Percentiles rank a stretch among this genome's conserved stretches.
Conservation (phyloP, 148 eudicot genomes). For the Diospyros lotus region DNA sequence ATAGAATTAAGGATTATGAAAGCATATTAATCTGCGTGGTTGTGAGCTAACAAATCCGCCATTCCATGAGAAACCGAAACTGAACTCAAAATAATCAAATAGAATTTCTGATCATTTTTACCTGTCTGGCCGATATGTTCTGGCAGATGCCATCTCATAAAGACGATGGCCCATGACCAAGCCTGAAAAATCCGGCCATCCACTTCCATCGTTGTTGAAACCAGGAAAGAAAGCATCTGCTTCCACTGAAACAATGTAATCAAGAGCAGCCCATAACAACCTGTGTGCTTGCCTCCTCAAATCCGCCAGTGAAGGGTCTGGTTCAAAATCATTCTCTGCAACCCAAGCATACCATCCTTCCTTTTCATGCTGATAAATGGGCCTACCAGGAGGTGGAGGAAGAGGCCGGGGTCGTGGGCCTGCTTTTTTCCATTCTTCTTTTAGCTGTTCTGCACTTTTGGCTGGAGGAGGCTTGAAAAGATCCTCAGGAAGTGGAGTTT, state of each 20-base stretch:
- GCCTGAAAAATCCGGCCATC: slow-evolving; percentile 83
- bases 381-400: slow-evolving; percentile 94
- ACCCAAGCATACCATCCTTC: slow-evolving; percentile 99
- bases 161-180: slow-evolving; percentile 97
- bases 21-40: background rate
- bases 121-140: slow-evolving; percentile 97
- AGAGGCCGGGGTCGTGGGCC: slow-evolving; percentile 98
- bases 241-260: slow-evolving; percentile 86
- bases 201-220: slow-evolving; percentile 82
- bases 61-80: background rate
- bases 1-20: background rate
- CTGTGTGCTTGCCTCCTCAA: slow-evolving; percentile 72
- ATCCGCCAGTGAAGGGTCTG: slow-evolving; percentile 56
- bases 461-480: slow-evolving; percentile 39
- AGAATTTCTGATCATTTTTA: slow-evolving; percentile 18
- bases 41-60: background rate
- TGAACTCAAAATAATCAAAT: background rate
- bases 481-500: slow-evolving; percentile 47
- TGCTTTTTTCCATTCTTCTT: slow-evolving; percentile 87
- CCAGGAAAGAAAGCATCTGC: slow-evolving; percentile 96
- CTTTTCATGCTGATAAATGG: slow-evolving; percentile 83
- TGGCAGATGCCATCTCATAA: slow-evolving; percentile 65
- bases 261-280: slow-evolving; percentile 89
- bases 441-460: slow-evolving; percentile 49
- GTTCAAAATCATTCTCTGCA: slow-evolving; percentile 76